Percentiles rank a stretch among this genome's conserved stretches.
These are phyloP conservation scores for Rutstroemia sp. DNA, from an alignment of 2,329 filamentous ascomycete genomes.

Conservation along the genomic window DNA sequence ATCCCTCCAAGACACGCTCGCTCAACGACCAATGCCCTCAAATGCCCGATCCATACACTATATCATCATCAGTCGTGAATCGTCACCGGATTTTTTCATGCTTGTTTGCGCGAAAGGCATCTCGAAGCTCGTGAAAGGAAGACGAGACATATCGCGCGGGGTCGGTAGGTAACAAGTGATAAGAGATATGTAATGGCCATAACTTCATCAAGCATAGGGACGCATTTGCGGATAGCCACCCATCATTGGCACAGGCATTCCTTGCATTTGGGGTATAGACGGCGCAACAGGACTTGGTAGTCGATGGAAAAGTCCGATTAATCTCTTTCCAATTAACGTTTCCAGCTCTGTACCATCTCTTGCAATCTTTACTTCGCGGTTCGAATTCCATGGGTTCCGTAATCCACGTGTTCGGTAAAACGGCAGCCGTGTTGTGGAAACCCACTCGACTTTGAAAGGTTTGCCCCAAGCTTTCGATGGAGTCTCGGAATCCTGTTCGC, in stretches of 20 bases:
- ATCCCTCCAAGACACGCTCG: not conserved
- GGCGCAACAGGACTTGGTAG: conserved; percentile 24
- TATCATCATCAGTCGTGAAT: not conserved
- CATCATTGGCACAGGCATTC: conserved; percentile 11
- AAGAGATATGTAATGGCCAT: not conserved
- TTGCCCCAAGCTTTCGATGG: conserved; percentile 65
- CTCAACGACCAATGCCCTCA: not conserved
- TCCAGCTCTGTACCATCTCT: conserved; percentile 91
- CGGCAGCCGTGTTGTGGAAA: conserved; percentile 73
- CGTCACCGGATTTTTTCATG: not conserved
- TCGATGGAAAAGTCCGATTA: conserved; percentile 73
- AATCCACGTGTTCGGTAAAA: conserved; percentile 85
- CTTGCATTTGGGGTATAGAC: conserved; percentile 12
- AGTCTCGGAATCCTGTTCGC: conserved; percentile 32
- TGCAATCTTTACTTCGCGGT: conserved; percentile 92
- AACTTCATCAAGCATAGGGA: conserved; percentile 10
- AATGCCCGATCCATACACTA: not conserved
- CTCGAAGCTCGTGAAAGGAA: not conserved
- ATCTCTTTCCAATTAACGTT: conserved; percentile 65
- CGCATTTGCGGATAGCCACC: conserved; percentile 22
- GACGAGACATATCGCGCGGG: too few relatives aligned
- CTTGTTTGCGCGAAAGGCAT: not conserved
- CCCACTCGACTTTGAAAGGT: conserved; percentile 85
- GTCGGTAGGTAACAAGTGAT: too few relatives aligned
- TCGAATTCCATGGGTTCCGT: conserved; percentile 90